phyloP scores from a whole-genome alignment of 2,329 filamentous ascomycete species.

The Tympanopsis confertula region DNA sequence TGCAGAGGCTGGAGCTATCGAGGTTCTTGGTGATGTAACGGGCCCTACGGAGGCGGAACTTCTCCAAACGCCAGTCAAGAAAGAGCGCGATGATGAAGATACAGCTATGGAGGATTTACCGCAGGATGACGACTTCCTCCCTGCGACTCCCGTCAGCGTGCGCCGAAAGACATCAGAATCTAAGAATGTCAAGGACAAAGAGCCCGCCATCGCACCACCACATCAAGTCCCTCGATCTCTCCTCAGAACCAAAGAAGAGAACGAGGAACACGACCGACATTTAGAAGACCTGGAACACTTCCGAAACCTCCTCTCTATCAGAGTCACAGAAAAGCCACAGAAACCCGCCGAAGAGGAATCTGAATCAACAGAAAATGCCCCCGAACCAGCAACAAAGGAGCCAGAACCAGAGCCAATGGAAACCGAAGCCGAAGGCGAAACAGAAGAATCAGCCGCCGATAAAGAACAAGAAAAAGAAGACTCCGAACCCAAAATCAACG shows the following conservation, averaged over 20 bases:
- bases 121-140: slow-evolving; percentile 24
- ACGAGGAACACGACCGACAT: slow-evolving; percentile 20
- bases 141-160: slow-evolving; percentile 18
- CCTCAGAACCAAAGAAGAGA: slow-evolving; percentile 2
- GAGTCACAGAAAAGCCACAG: neutral
- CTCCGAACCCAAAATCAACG: slow-evolving; percentile 13
- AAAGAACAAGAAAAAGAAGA: neutral
- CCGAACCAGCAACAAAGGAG: slow-evolving; percentile 1
- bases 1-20: slow-evolving; percentile 8
- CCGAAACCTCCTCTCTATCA: slow-evolving; percentile 9
- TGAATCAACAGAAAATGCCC: neutral
- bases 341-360: neutral
- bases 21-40: slow-evolving; percentile 12
- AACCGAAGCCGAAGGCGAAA: neutral
- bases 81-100: slow-evolving; percentile 2
- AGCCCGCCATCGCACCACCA: neutral
- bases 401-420: neutral
- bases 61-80: neutral
- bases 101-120: slow-evolving; percentile 21
- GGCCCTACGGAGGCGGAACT: neutral
- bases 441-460: neutral
- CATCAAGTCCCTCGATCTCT: neutral
- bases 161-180: slow-evolving; percentile 16
- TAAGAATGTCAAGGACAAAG: slow-evolving; percentile 2
- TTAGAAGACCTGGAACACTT: slow-evolving; percentile 23